Base-by-base conservation (phyloP, 352 stramenopile genomes). In the Pythium scleroteichum region DNA sequence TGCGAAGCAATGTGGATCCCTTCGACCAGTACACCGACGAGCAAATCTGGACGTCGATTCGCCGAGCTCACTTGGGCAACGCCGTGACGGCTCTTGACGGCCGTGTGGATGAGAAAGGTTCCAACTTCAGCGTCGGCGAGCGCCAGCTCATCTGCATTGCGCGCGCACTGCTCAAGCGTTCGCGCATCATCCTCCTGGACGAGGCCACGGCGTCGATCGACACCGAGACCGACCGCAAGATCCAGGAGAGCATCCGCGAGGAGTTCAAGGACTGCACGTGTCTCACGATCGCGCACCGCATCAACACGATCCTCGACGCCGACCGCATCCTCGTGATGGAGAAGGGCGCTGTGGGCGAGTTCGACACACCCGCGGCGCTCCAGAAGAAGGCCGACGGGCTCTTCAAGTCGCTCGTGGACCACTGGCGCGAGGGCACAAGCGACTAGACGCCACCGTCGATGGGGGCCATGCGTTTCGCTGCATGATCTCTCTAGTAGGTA, bases 251-350 rank as follows among this genome's bases (percentile, higher is more conserved):
- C 53, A 72, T 72, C 44, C 64, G 53, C 35, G 20, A 67, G 29
- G 64, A 72, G 53, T 76, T 76, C 49, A 69, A 83, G 22, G 71
- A 91, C 32, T 98, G 81, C 63, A 99, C 97, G 14, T 78, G 97
- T 79, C 82, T 99, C 12, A 99, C 97, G 5, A 98, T 99, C 63
- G 97, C 97, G 35, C 97, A 99, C 74, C 87, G 97, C 23, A 77
- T 99, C 27, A 96, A 98, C 61, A 99, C 97, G 14, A 98, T 99
- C 66, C 78, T 99, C 61, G 96, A 99, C 50, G 93, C 88, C 29
- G 96, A 99, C 57, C 82, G 87, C 52, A 94, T 99, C 35, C 74
- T 99, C 17, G 96, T 99, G 20, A 89, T 99, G 75, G 90, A 98
- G 49, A 80, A 95, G 64, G 97, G 97, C 0, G 49, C 64, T 17